These are phyloP conservation scores for Pythium myriotylum DNA, from an alignment of 352 stramenopile species.

Conservation along the genomic window DNA sequence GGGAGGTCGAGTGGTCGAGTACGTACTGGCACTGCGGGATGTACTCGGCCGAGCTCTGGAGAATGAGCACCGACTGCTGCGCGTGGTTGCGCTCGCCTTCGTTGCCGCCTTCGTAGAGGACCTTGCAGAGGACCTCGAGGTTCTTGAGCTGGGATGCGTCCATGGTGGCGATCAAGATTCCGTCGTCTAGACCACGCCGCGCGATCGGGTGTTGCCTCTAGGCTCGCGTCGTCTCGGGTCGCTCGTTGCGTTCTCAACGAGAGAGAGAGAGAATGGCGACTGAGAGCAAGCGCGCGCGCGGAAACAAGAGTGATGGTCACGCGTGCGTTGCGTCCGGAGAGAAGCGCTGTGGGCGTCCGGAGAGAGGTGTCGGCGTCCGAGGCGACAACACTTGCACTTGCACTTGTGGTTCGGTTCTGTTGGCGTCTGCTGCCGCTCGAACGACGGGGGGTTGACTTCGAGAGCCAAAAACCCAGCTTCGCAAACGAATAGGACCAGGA, in stretches of 20 bases:
- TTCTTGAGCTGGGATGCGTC: constrained; percentile 78
- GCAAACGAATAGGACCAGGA: constrained; percentile 21
- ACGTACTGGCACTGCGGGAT: constrained; percentile 99
- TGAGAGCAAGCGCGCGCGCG: background rate
- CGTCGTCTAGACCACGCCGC: background rate
- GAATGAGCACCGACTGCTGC: constrained; percentile 81
- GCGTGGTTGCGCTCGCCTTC: constrained; percentile 73
- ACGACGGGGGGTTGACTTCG: constrained; percentile 20
- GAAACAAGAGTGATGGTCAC: background rate
- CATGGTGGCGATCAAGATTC: constrained; percentile 39
- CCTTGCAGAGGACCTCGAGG: constrained; percentile 78
- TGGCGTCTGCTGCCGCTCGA: constrained; percentile 3
- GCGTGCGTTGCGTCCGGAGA: background rate
- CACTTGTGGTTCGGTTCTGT: constrained; percentile 22
- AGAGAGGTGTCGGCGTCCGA: constrained; percentile 5
- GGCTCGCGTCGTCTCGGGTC: background rate
- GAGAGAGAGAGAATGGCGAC: background rate
- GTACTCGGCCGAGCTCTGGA: constrained; percentile 94
- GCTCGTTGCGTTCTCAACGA: background rate
- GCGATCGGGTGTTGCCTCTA: background rate
- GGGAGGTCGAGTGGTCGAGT: constrained; percentile 94
- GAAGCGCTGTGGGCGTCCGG: background rate
- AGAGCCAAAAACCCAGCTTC: constrained; percentile 24
- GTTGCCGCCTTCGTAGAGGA: constrained; percentile 79
- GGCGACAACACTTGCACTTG: constrained; percentile 25